Base-by-base conservation (phyloP, 768 basidiomycete genomes). In the Tulasnella sp. region DNA sequence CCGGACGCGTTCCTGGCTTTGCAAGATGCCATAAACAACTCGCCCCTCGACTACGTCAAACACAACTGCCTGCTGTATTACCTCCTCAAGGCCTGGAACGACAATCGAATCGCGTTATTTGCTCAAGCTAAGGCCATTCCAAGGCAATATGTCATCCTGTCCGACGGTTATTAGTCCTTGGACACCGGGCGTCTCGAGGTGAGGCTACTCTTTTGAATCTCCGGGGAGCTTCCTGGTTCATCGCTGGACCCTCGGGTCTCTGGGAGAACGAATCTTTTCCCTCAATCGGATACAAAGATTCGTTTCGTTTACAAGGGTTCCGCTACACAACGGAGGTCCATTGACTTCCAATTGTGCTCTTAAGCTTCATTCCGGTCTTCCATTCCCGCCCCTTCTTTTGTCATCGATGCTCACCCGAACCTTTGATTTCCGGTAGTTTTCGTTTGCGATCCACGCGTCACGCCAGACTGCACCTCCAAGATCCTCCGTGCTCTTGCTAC, bases 151-250 rank as follows among this genome's bases (percentile, higher is more conserved):
- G 88, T 37, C 37, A 37, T 37, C 37, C 6, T 37, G 37, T 37
- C 37, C n/a, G 92, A 94, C 86, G 94, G 94, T 83, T 96, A 96
- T 86, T 96, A 93, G 92, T 86, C 90, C 84, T 86, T 96, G 80
- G 95, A 96, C 86, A 89, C 90, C 2, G 93, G 93, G 16, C 87
- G 89, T 69, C 84, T 93, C 76, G 85, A 89, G 73, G 94, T 95
- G 85, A 82, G 93, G 2, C 37, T 75, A 54, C 46, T 24, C 50
- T 54, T 28, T 24, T 24, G 20, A 28, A 60, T 42, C 42, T 44
- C 42, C n/a, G 7, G 37, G 37, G 6, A 60, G 58, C 58, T 60
- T 60, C 58, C 4, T 28, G 58, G 58, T 60, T 60, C 58, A 60
- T 60, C 58, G 58, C 58, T 28, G 37, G 37, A 37, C 37, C 37